Evolutionary conservation across 2,329 filamentous ascomycete species (phyloP), one percentile per base, ranked within the genome.

Genomic region (Trichophyton verrucosum): DNA sequence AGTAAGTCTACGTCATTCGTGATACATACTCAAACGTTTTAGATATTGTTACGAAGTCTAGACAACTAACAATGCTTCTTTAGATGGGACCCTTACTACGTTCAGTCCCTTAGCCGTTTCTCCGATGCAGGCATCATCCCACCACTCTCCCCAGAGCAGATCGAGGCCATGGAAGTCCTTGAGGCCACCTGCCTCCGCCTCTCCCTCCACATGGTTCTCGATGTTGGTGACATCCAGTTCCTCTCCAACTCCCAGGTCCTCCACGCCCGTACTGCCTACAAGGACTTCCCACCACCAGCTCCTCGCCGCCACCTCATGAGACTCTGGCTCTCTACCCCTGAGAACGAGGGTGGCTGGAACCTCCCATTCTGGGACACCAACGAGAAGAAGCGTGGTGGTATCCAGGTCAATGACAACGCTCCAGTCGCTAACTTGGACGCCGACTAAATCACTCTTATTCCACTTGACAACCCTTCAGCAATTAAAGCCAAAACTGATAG

Each of bases 201-300:
- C 58, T 81, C 87, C 2, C 78, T 95, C 65, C 89, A 95, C 74
- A 95, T 95, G 89, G 77, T 94, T 49, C 80, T 95, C 7, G 88
- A 92, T 66, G 82, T 94, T 17, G 90, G 90, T 56, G 90, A 95
- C 69, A 91, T 95, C 64, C 91, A 95, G 74, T 92, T 95, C 74
- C 70, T 95, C 61, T 84, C 84, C 66, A 95, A 95, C 71, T 81
- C 82, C 57, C 89, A 95, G 70, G 80, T 94, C 2, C 74, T 95
- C 56, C 91, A 95, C 71, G 87, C 89, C 0, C 77, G 90, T 56
- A 95, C 90, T 0, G 88, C 81, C 30, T 95, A 95, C 74, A 88
- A 79, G 64, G 88, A 89, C 67, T 80, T 82, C 72, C 81, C 82
- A 15, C 84, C 86, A 33, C 86, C 86, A 47, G 79, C 79, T 22